A percentile compares a stretch with the other conserved stretches of the same genome.
These are phyloP conservation scores for Beauveria brongniartii DNA, from an alignment of 2,329 filamentous ascomycete genomes.

Conservation along the genomic window DNA sequence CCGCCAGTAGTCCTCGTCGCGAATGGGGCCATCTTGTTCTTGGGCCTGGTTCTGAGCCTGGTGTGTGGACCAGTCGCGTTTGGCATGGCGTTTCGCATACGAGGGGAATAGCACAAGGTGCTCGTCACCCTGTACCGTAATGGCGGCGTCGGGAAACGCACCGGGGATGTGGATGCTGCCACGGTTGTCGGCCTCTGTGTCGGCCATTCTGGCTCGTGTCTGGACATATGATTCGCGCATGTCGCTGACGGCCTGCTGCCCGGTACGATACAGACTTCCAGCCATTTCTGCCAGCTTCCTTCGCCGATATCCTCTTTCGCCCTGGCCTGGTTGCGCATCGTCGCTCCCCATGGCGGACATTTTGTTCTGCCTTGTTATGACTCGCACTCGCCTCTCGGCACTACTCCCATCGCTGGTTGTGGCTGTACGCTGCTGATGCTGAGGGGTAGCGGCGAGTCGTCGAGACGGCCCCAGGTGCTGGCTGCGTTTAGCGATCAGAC, in stretches of 20 bases:
- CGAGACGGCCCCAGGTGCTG: constrained; percentile 37
- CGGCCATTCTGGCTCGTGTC: constrained; percentile 31
- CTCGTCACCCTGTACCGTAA: constrained; percentile 71
- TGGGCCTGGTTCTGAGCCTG: constrained; percentile 17
- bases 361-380: constrained; percentile 18
- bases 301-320: constrained; percentile 63
- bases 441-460: constrained; percentile 20
- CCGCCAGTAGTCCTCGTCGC: constrained; percentile 67
- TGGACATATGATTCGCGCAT: constrained; percentile 52
- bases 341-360: constrained; percentile 20
- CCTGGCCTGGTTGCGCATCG: constrained; percentile 22
- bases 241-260: constrained; percentile 49
- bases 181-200: constrained; percentile 21
- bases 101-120: constrained; percentile 95
- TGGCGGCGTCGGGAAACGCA: constrained; percentile 77
- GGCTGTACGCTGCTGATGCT: constrained; percentile 11
- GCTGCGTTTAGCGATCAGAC: constrained; percentile 32
- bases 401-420: constrained; percentile 25
- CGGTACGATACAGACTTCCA: constrained; percentile 47
- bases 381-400: constrained; percentile 19
- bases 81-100: constrained; percentile 71
- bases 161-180: constrained; percentile 51
- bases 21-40: constrained; percentile 33
- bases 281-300: constrained; percentile 65
- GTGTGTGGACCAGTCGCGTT: constrained; percentile 29